Evolutionary conservation across 306 rosid species (phyloP), one percentile per base, ranked within the genome.

Genomic region (Pachyrhizus erosus): DNA sequence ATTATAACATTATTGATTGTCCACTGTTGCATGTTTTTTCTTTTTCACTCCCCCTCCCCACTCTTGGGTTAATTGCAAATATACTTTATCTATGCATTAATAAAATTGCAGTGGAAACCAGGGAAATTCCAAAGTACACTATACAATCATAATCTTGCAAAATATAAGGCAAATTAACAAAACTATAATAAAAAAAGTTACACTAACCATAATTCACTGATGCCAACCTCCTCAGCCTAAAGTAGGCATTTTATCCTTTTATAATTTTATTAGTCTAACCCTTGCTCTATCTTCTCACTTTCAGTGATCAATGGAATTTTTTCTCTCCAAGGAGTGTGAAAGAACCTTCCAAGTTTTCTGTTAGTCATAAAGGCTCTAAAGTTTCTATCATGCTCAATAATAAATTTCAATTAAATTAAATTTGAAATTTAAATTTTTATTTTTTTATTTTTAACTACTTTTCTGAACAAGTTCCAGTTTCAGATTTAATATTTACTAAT

Each of bases 141-240:
- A 27, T 54, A 13, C 55, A 42, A 58, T 45, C 62, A 55, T 48
- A 52, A 78, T 78, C 82, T 34, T 68, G 3, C 15, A 15, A 67
- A 18, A 48, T 48, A 69, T 24, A 54, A 21, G 27, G 15, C 12
- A 55, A 55, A 55, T 20, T 69, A 39, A 39, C 42, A 80, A 67
- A 34, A 51, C n/a, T 67, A 14, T 37, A 70, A 34, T 5, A 27
- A 8, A 33, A 33, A 67, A 37, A 15, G 21, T 17, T 49, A 27
- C n/a, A 64, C 24, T 9, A 39, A 2, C 14, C 14, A 42, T n/a
- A 7, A 2, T 48, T 12, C 9, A 24, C 12, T 23, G 42, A 58
- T 42, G 10, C 14, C 14, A 60, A 21, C 49, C 34, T 10, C 43
- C 18, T 43, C 21, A 15, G 1, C 11, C 23, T 57, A 9, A 13